These are phyloP conservation scores for Fusarium algeriense DNA, from an alignment of 2,329 filamentous ascomycete species.

Conservation along the genomic window DNA sequence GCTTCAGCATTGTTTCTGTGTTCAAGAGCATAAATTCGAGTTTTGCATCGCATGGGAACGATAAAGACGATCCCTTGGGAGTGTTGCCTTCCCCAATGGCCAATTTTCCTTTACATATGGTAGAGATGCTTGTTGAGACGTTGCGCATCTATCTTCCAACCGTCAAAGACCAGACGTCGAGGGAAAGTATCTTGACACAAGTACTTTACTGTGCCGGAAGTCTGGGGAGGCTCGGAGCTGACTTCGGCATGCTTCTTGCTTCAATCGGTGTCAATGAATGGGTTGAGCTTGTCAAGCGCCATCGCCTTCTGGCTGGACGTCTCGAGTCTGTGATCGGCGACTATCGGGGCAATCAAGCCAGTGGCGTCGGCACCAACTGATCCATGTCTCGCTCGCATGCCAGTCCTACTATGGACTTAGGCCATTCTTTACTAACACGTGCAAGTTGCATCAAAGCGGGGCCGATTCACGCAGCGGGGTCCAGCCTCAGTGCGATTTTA, in stretches of 20 bases:
- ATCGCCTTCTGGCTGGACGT: constrained; percentile 84
- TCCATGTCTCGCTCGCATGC: neutral
- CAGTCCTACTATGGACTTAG: neutral
- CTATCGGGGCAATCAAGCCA: constrained; percentile 50
- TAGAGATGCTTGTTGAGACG: constrained; percentile 83
- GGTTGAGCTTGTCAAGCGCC: constrained; percentile 90
- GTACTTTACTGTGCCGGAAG: constrained; percentile 94
- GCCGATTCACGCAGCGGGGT: constrained; percentile 35
- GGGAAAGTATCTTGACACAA: constrained; percentile 91
- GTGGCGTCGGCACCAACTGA: constrained; percentile 17
- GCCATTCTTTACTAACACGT: constrained; percentile 35
- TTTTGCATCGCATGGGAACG: constrained; percentile 38
- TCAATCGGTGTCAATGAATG: constrained; percentile 73
- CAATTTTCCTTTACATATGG: constrained; percentile 86
- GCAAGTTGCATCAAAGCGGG: constrained; percentile 44
- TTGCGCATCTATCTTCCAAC: constrained; percentile 82
- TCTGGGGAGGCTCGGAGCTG: constrained; percentile 87
- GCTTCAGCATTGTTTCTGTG: constrained; percentile 94
- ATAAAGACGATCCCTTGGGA: constrained; percentile 55
- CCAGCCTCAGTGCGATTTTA: constrained; percentile 34
- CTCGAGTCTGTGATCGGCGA: constrained; percentile 76
- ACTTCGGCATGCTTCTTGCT: constrained; percentile 91
- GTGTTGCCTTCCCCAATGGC: constrained; percentile 81
- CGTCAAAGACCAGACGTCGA: constrained; percentile 80
- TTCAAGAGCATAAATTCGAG: constrained; percentile 82